A percentile compares a stretch with the other conserved stretches of the same genome.
Conservation (phyloP, 2,329 filamentous ascomycete genomes). For the Botrytis fabae region DNA sequence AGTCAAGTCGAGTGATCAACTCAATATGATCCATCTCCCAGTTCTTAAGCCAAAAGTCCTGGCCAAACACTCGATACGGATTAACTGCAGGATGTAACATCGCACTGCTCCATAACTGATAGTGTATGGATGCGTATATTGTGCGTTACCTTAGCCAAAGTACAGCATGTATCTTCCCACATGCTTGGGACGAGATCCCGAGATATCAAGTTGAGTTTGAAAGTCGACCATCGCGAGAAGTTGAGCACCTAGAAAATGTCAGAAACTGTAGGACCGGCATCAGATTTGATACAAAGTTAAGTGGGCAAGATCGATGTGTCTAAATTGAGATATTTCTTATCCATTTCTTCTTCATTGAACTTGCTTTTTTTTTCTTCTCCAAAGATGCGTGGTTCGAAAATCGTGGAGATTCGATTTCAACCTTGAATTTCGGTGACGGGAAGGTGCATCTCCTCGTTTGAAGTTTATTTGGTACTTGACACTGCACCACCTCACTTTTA, state of each 20-base stretch:
- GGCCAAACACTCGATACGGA: neutral
- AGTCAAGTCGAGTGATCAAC: neutral
- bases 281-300: neutral
- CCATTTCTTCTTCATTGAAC: too few species aligned
- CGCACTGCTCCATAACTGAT: neutral
- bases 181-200: neutral
- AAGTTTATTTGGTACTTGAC: neutral
- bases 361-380: too few species aligned
- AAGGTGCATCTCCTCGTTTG: conserved; percentile 14
- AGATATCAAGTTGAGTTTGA: neutral
- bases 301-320: neutral
- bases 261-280: too few species aligned
- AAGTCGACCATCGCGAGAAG: neutral
- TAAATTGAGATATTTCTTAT: too few species aligned
- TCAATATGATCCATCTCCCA: neutral
- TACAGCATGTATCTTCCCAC: neutral
- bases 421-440: neutral
- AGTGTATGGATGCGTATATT: neutral
- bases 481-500: neutral
- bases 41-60: neutral
- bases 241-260: neutral
- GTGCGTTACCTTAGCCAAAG: neutral
- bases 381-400: neutral
- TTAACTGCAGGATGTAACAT: neutral
- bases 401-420: too few species aligned